Evolutionary conservation across 2,329 filamentous ascomycete species (phyloP), one percentile per base, ranked within the genome.

Genomic region (Pestalotiopsis sp.): DNA sequence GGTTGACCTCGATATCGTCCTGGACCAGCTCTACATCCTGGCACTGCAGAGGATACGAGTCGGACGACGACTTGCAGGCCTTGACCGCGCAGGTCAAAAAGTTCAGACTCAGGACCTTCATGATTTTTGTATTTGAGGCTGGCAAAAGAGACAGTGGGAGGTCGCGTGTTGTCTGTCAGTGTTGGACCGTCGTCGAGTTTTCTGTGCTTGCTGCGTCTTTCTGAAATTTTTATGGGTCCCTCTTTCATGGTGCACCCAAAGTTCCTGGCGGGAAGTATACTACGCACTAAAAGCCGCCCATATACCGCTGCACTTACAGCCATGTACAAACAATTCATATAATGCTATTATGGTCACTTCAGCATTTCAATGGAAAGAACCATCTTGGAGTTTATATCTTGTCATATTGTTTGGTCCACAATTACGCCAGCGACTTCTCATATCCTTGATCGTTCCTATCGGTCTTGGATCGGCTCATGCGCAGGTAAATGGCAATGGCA

Each of bases 61-160:
- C 83, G 5, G 91, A 85, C 39, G 91, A 90, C 67, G 89, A 88
- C 82, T 97, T 97, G 91, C 96, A 99, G 67, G 92, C 86, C 85
- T 98, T 98, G 78, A 97, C 92, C 70, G 96, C 95, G 85, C 96
- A 99, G 75, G 94, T 96, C 72, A 98, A 85, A 81, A 99, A 99
- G 82, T 98, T 98, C 75, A 97, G 91, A 69, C 94, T 98, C 65
- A 98, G 89, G 70, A 98, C 85, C 81, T 98, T 98, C 96, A 99
- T 99, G 69, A 73, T 79, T 64, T 35, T 14, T 17, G 64, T 20
- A 68, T 62, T 57, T 61, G 55, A 14, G 5, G 58, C 55, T 40
- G 14, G 38, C 35, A n/a, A 7, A 35, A n/a, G 20, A n/a, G 30
- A 17, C 13, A 40, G 57, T 40, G n/a, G 22, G 14, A 62, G 30